Evolutionary conservation across 345 rosid species (phyloP).

Genomic region (Cardamine chenopodiifolia): DNA sequence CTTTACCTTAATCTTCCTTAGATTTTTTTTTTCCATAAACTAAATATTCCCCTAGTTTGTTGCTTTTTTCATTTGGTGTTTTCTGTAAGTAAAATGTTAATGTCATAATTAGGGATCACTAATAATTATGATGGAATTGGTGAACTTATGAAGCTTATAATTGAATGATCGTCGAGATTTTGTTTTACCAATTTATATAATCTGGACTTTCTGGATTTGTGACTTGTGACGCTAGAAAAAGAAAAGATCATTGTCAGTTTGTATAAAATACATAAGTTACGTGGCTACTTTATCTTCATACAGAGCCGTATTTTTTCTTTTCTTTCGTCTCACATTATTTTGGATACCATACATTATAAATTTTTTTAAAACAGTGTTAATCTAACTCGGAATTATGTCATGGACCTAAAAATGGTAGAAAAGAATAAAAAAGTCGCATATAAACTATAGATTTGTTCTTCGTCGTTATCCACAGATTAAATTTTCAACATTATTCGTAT

Average conservation of each 20-base stretch:
- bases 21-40: background rate
- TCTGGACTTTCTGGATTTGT: no score
- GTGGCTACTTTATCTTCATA: slow-evolving; percentile 24
- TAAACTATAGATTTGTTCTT: background rate
- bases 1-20: slow-evolving; percentile 58
- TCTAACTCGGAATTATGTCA: background rate
- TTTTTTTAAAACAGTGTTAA: background rate
- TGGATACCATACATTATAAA: background rate
- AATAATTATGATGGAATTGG: background rate
- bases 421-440: background rate
- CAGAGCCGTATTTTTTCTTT: background rate
- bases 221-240: background rate
- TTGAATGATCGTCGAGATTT: background rate
- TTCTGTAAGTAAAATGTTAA: background rate
- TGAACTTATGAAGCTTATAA: background rate
- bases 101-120: background rate
- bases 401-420: background rate
- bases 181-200: no score
- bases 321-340: background rate
- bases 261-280: background rate
- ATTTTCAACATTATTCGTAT: background rate
- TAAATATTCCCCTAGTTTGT: background rate
- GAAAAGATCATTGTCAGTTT: background rate
- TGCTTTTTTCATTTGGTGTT: background rate
- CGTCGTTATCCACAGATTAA: background rate